Percentiles rank a stretch among this genome's conserved stretches.
phyloP scores from a whole-genome alignment of 192 early-diverging fungal genomes.

The Physocladia obscura region DNA sequence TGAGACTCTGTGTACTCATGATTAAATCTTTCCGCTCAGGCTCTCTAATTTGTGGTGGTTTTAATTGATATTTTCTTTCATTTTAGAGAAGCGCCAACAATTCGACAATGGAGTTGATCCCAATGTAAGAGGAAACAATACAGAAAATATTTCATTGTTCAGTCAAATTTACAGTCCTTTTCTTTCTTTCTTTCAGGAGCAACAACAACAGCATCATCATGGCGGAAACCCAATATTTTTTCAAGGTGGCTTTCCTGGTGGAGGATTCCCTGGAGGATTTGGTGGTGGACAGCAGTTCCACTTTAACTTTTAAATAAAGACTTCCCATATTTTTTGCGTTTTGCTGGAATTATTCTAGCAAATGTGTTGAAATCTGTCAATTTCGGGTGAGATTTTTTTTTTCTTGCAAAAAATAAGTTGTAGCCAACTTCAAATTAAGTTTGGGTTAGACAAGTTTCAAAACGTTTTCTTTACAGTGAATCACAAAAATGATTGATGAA shows the following conservation, averaged over 20 bases:
- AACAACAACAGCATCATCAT: constrained; percentile 25
- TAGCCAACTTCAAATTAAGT: too few relatives aligned
- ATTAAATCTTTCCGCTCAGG: background rate
- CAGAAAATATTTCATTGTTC: background rate
- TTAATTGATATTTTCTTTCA: constrained; percentile 3
- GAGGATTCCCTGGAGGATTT: constrained; percentile 57
- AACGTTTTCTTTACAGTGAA: too few relatives aligned
- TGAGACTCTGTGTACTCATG: background rate
- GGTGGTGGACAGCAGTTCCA: constrained; percentile 47
- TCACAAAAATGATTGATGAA: too few relatives aligned
- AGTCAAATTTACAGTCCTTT: background rate
- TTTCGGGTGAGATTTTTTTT: too few relatives aligned
- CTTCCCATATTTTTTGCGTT: too few relatives aligned
- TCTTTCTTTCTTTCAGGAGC: constrained; percentile 7
- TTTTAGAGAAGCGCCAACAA: constrained; percentile 30
- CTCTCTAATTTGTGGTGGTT: constrained; percentile 16
- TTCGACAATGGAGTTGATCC: constrained; percentile 61
- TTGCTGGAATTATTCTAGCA: background rate
- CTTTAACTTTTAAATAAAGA: constrained; percentile 45
- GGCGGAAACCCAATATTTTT: constrained; percentile 38
- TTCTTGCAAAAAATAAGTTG: too few relatives aligned
- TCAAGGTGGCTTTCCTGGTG: constrained; percentile 25
- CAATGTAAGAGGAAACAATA: constrained; percentile 34
- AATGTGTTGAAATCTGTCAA: too few relatives aligned
- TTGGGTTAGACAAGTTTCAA: too few relatives aligned